Evolutionary conservation across 2,329 filamentous ascomycete species (phyloP), one percentile per base, ranked within the genome.

Genomic region (Aureobasidium uvarum): DNA sequence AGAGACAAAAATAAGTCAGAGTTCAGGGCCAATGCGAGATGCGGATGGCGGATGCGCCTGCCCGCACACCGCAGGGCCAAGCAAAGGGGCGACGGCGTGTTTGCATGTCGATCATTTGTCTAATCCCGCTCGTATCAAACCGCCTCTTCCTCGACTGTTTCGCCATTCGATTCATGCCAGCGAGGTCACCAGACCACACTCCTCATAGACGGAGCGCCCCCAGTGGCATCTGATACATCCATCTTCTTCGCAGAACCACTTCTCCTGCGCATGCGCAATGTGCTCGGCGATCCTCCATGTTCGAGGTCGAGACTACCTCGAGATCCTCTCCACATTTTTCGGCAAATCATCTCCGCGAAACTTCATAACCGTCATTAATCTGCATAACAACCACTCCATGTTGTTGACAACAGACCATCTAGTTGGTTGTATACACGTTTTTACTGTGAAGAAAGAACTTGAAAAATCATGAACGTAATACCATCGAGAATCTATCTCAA

Each of bases 1-100:
- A 60, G 56, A 60, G 56, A 60, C 56, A 60, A 60, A 60, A 60
- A 48, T 48, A 60, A 45, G 54, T 60, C 56, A 60, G 31, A 60
- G 41, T 60, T 60, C 56, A 48, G 54, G 54, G 54, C 54, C 38
- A 58, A 58, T 58, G 56, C 55, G 39, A 56, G 54, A 58, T 45
- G 55, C 55, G 41, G 55, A 45, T 45, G 39, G 54, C 54, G 51
- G 51, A 43, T 43, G 55, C 55, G 39, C 38, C 55, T 33, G 55
- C 55, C 36, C 36, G 52, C 52, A 56, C 16, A 33, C 33, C 51
- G 36, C 36, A 39, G 28, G 55, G 55, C 55, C 55, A 58, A 58
- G 55, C 55, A 58, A 58, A 58, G 55, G 54, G 55, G 55, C 55
- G 14, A 58, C 10, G 39, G 55, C 23, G 55, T 58, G 39, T 58